Evolutionary conservation across 805 yeast genomes (phyloP).

Genomic region (Ogataea pilisensis): DNA sequence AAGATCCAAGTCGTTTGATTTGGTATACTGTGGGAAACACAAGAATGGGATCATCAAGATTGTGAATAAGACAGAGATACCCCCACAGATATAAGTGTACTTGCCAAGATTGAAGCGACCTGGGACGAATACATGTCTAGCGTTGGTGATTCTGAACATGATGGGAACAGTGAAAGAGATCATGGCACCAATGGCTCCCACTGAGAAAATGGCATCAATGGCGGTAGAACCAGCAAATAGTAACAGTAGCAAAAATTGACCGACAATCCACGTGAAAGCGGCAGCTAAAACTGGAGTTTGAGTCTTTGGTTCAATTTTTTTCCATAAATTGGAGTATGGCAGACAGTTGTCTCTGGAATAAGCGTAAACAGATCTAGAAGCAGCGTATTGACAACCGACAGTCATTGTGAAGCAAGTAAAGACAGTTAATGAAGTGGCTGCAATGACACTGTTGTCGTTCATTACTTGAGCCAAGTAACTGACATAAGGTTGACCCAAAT

Average conservation of each 20-base stretch:
- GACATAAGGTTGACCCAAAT: slow-evolving; percentile 58
- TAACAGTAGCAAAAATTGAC: slow-evolving; percentile 51
- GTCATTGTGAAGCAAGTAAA: slow-evolving; percentile 45
- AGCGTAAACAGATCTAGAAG: slow-evolving; percentile 60
- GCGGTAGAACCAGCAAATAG: slow-evolving; percentile 63
- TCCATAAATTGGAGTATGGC: slow-evolving; percentile 54
- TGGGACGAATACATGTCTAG: slow-evolving; percentile 46
- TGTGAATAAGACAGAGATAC: slow-evolving; percentile 45
- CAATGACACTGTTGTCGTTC: slow-evolving; percentile 36
- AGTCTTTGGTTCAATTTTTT: slow-evolving; percentile 45
- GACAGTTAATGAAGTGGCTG: slow-evolving; percentile 39
- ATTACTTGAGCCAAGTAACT: slow-evolving; percentile 48
- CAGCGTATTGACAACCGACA: slow-evolving; percentile 54
- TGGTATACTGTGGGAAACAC: slow-evolving; percentile 49
- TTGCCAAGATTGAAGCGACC: slow-evolving; percentile 66
- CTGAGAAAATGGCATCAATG: slow-evolving; percentile 66
- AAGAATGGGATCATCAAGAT: slow-evolving; percentile 53
- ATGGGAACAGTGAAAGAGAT: slow-evolving; percentile 62
- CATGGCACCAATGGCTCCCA: slow-evolving; percentile 66
- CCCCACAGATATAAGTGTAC: slow-evolving; percentile 43
- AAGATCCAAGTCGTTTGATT: slow-evolving; percentile 30
- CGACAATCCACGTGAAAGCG: slow-evolving; percentile 50
- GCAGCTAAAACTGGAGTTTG: slow-evolving; percentile 63
- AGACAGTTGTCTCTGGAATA: slow-evolving; percentile 64
- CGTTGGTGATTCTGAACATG: slow-evolving; percentile 50